These are phyloP conservation scores for Margaritispora aquatica DNA, from an alignment of 495 filamentous ascomycete species.

Conservation along the genomic window DNA sequence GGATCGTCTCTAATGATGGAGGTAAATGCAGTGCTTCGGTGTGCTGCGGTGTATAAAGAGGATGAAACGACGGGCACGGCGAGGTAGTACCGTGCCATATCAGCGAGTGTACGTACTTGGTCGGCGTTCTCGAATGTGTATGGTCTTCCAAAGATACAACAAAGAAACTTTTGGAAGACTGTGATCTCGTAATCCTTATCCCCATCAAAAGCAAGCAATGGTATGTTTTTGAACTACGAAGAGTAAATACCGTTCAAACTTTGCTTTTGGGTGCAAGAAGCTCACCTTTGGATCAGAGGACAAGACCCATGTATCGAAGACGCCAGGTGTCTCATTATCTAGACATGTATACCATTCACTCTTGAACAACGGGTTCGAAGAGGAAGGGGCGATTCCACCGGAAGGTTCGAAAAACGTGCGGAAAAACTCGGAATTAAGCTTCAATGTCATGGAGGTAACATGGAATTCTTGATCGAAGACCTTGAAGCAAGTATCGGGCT, in stretches of 20 bases:
- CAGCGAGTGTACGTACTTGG: background rate
- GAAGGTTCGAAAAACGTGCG: constrained; percentile 8
- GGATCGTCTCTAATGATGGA: background rate
- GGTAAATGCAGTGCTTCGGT: background rate
- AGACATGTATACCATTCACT: background rate
- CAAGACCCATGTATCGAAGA: background rate
- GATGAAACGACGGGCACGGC: background rate
- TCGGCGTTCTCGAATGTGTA: background rate
- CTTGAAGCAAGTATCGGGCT: background rate
- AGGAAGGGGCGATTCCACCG: background rate
- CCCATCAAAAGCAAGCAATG: background rate
- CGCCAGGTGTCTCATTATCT: background rate
- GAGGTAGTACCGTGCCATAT: background rate
- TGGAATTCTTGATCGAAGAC: constrained; percentile 16
- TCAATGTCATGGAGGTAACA: background rate
- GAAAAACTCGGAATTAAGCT: constrained; percentile 9
- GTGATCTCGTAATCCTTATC: background rate
- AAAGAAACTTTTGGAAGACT: background rate
- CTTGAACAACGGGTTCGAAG: background rate
- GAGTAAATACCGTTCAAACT: too few relatives aligned
- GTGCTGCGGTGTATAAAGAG: background rate
- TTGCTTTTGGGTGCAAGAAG: background rate
- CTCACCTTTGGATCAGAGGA: background rate
- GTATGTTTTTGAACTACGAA: background rate
- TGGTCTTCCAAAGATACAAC: background rate